Conservation (phyloP, 2,329 filamentous ascomycete species). For the Whalleya microplaca region DNA sequence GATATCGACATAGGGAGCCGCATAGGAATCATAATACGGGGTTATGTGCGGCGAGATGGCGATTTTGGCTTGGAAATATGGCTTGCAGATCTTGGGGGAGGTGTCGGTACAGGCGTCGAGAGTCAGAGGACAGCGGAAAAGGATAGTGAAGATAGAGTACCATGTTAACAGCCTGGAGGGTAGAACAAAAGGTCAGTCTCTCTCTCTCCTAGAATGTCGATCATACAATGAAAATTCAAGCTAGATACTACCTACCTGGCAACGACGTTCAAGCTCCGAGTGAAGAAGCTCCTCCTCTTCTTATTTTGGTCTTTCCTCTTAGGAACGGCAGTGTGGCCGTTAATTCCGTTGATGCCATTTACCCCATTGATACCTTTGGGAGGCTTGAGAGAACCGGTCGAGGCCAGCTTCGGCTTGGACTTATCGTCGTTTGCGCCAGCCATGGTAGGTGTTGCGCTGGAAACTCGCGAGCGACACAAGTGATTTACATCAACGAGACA, state of each 20-base stretch:
- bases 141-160: conserved; percentile 80
- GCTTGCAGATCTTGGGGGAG: conserved; percentile 79
- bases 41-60: conserved; percentile 72
- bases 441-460: conserved; percentile 19
- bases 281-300: conserved; percentile 38
- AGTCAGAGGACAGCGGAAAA: conserved; percentile 80
- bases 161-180: conserved; percentile 73
- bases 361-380: conserved; percentile 27
- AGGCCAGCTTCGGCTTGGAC: conserved; percentile 22
- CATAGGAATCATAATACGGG: conserved; percentile 86
- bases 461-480: conserved; percentile 1
- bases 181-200: conserved; percentile 12
- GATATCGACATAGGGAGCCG: conserved; percentile 78
- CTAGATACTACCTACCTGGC: conserved; percentile 48
- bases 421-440: conserved; percentile 27
- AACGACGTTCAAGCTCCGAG: conserved; percentile 50
- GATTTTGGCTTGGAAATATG: conserved; percentile 72
- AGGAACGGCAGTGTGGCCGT: conserved; percentile 42
- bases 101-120: conserved; percentile 67
- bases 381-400: conserved; percentile 45
- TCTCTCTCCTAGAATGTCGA: conserved; percentile 11
- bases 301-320: conserved; percentile 34
- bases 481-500: conserved; percentile 13
- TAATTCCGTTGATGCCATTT: conserved; percentile 39
- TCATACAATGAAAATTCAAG: not conserved